Base-by-base conservation (phyloP, 768 basidiomycete genomes). In the Pleurotus djamor region DNA sequence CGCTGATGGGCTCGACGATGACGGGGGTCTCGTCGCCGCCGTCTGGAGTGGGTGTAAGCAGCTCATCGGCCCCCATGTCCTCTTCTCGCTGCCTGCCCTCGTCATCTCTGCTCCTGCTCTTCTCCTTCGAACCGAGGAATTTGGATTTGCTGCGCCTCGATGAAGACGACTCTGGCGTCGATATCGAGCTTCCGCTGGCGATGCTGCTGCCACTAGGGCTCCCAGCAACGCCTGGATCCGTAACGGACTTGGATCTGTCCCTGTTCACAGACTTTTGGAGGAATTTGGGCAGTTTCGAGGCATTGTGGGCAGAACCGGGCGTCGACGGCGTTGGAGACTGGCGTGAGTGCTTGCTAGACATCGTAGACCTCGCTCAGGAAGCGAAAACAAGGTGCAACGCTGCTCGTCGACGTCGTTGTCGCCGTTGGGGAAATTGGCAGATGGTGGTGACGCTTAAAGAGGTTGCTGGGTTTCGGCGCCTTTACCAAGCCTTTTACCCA, bases 281-380 rank as follows among this genome's bases (percentile, higher is more conserved):
- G 65, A 90, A 88, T 68, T 82, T 88, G 67, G 86, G 78, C 4
- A 90, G 73, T 69, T 87, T 89, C 37, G 84, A 83, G 57, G 72
- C 62, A 66, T 76, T 77, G 45, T 66, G 66, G 32, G 74, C 67
- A 45, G 73, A 69, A 41, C 72, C 67, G 32, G 82, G 76, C 47
- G 81, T 74, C 52, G 78, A 69, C 55, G 81, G 71, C 32, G 76
- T 69, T 44, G 76, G 71, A 17, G 76, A 71, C 57, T 74, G 72
- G 67, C 81, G 80, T 47, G 78, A 62, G 61, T 77, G 74, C 67
- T 79, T 79, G 61, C 66, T 71, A 59, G 81, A 76, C 84, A 84
- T 85, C 44, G 17, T 37, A 16, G 16, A 16, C 21, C 33, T 35
- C n/a, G 34, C 37, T 32, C 34, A 52, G n/a, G 51, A 52, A 12